Conservation (phyloP, 495 filamentous ascomycete species). For the Trichocladium antarcticum region DNA sequence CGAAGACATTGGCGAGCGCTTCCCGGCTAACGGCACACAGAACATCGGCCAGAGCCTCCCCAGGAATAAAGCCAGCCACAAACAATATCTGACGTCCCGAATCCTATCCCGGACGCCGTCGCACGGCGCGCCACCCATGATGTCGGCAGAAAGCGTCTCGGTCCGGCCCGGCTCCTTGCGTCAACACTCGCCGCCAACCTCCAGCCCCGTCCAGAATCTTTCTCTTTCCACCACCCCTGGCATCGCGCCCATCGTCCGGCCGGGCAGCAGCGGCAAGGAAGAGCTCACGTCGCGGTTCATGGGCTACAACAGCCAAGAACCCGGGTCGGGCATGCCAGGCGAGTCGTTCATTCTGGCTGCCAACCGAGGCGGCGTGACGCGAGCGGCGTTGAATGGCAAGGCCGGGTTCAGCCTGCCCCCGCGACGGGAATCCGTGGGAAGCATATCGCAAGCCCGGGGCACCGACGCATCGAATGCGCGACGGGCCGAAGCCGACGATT, state of each 20-base stretch:
- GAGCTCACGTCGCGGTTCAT: conserved; percentile 45
- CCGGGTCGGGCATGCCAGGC: conserved; percentile 24
- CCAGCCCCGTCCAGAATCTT: conserved; percentile 7
- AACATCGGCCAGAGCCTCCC: conserved; percentile 10
- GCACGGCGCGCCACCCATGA: conserved; percentile 47
- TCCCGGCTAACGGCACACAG: conserved; percentile 3
- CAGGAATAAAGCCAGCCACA: conserved; percentile 26
- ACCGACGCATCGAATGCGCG: conserved; percentile 4
- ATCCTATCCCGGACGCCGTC: conserved; percentile 47
- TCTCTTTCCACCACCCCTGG: conserved; percentile 24
- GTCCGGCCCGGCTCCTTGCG: conserved; percentile 32
- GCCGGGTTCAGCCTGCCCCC: conserved; percentile 8
- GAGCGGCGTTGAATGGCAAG: conserved; percentile 10
- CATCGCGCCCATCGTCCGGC: conserved; percentile 15
- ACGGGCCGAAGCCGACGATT: conserved; percentile 19
- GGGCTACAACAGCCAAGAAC: conserved; percentile 28
- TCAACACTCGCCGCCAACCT: conserved; percentile 25
- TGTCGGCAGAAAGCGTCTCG: conserved; percentile 46
- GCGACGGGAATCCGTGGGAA: conserved; percentile 21
- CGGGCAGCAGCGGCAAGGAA: conserved; percentile 37
- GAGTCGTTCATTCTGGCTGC: conserved; percentile 19
- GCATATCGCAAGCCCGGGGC: conserved; percentile 14
- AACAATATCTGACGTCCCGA: conserved; percentile 45
- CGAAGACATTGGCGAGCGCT: background rate
- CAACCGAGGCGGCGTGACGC: conserved; percentile 9